Percentiles rank a stretch among this genome's conserved stretches.
Conservation (phyloP, 768 basidiomycete species). For the Pseudohyphozyma bogoriensis region DNA sequence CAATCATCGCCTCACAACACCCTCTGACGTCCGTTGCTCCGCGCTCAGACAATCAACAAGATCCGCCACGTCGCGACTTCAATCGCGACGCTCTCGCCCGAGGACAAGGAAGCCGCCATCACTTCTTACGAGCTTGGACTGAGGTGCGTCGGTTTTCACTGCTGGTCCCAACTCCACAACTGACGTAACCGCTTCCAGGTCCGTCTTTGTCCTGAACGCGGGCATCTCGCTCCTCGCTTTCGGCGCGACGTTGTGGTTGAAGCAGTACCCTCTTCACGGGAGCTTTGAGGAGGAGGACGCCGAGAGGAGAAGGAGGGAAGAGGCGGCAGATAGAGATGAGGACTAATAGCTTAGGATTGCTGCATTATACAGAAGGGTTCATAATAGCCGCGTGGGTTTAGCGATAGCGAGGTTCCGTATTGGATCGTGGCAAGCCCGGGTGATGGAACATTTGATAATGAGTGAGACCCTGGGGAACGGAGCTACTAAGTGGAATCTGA, state of each 20-base stretch:
- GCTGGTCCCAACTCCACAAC: no score
- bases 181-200: conserved; percentile 50
- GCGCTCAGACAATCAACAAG: conserved; percentile 51
- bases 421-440: no score
- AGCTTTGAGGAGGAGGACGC: conserved; percentile 29
- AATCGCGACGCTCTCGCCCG: conserved; percentile 54
- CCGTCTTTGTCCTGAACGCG: conserved; percentile 59
- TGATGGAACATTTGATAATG: no score
- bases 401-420: no score
- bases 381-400: no score
- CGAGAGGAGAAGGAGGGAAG: conserved; percentile 9
- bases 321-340: no score
- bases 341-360: no score
- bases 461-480: no score
- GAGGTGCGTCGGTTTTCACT: no score
- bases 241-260: conserved; percentile 45
- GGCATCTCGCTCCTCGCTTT: conserved; percentile 58
- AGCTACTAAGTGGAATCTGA: no score
- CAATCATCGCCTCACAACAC: background rate
- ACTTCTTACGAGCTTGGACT: conserved; percentile 56
- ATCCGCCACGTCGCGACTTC: conserved; percentile 56
- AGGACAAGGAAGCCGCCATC: conserved; percentile 48
- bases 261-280: conserved; percentile 32
- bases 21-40: no score
- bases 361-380: no score